Evolutionary conservation across 495 filamentous ascomycete species (phyloP), one percentile per base, ranked within the genome.

Genomic region (Aspergillus cristatus): DNA sequence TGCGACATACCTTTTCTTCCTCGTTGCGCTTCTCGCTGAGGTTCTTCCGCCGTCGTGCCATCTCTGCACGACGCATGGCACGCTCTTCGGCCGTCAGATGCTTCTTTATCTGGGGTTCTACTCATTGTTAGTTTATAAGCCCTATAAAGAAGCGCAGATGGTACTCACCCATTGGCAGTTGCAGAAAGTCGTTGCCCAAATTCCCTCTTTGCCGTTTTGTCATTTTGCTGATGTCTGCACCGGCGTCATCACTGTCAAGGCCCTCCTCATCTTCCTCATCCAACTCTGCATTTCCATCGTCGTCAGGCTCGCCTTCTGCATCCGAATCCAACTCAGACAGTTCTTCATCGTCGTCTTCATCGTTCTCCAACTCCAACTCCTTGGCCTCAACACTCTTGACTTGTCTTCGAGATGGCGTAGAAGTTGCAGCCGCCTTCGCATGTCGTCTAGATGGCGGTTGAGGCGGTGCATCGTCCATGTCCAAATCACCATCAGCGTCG

Each of bases 21-120:
- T 98, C 93, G 40, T 95, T 91, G 17, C 91, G 83, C 70, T 96
- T 95, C 55, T 97, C 91, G 46, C 84, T 91, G n/a, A 98, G 73
- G 47, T 97, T 96, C 57, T 95, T 93, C 35, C 91, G 69, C 22
- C 91, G 81, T 13, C 91, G 73, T 17, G 91, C 91, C 91, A 98
- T 98, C 58, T 98, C 91, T 6, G 86, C 83, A 29, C 91, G 76
- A 13, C 94, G 79, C 84, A 97, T 94, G 24, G 86, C 86, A 40
- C 93, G 79, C 52, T 98, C 93, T 53, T 97, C 91, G 0, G 86
- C 89, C 1, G 90, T 95, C 28, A 97, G 61, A 50, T 82, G 76
- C 53, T 94, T 94, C 63, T 96, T 96, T 38, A 82, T 83, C 69
- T 93, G 87, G 15, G 89, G 85, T 62, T 94, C 87, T 90, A 63